Conservation (phyloP, 1,284 basidiomycete genomes). For the Apiotrichum siamense region DNA sequence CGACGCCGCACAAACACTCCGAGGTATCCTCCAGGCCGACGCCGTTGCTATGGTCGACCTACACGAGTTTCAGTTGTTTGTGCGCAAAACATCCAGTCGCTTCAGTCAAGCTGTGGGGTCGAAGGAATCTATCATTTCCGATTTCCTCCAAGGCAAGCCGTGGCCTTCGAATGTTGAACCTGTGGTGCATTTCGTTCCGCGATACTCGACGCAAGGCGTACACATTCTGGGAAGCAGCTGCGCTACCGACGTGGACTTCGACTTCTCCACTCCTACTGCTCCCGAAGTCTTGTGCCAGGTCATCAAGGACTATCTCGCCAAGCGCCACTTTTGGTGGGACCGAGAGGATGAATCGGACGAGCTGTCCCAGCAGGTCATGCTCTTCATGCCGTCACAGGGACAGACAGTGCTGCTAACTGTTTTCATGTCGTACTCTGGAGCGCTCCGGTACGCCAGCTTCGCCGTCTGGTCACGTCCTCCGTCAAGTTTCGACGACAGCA, state of each 20-base stretch:
- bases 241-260: conserved; percentile 12
- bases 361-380: conserved; percentile 25
- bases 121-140: conserved; percentile 27
- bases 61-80: conserved; percentile 37
- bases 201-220: conserved; percentile 1
- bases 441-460: conserved; percentile 30
- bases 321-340: conserved; percentile 37
- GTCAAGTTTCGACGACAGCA: conserved; percentile 28
- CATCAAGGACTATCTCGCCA: conserved; percentile 23
- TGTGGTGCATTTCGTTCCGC: conserved; percentile 26
- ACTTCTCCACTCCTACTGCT: conserved; percentile 15
- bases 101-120: neutral
- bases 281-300: conserved; percentile 21
- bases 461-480: conserved; percentile 36
- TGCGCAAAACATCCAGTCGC: conserved; percentile 13
- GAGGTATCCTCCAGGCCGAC: conserved; percentile 31
- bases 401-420: conserved; percentile 29
- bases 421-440: conserved; percentile 31
- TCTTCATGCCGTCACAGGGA: conserved; percentile 26
- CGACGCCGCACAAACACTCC: conserved; percentile 31
- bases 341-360: conserved; percentile 25
- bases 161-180: conserved; percentile 35
- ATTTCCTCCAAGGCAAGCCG: conserved; percentile 28
- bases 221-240: conserved; percentile 22
- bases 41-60: conserved; percentile 31